Conservation (phyloP, 108 stramenopile species). For the Nitzschia sp. region DNA sequence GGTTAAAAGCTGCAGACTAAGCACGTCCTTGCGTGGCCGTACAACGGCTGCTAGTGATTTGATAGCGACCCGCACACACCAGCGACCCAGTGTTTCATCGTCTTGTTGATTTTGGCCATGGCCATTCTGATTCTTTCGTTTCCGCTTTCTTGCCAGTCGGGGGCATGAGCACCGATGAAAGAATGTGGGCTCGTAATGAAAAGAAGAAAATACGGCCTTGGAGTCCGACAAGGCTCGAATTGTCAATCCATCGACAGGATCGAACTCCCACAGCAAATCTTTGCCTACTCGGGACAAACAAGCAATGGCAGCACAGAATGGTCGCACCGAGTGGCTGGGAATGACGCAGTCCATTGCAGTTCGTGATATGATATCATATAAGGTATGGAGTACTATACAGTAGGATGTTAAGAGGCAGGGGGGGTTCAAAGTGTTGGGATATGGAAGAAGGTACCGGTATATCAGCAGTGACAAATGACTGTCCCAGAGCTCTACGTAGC, state of each 20-base stretch:
- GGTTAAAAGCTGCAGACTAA: slow-evolving; percentile 51
- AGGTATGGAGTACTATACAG: too few relatives aligned
- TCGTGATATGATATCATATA: too few relatives aligned
- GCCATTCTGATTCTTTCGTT: slow-evolving; percentile 7
- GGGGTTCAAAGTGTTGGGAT: too few relatives aligned
- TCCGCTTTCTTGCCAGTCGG: slow-evolving; percentile 14
- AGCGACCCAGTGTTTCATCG: slow-evolving; percentile 25
- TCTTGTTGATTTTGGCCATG: slow-evolving; percentile 5
- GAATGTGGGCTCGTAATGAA: slow-evolving; percentile 65
- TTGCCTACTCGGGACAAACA: slow-evolving; percentile 76
- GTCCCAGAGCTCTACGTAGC: too few relatives aligned
- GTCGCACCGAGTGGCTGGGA: slow-evolving; percentile 62
- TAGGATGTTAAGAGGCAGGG: too few relatives aligned
- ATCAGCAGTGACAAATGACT: too few relatives aligned
- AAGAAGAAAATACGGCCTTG: slow-evolving; percentile 73
- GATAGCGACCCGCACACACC: slow-evolving; percentile 69
- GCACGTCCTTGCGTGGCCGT: slow-evolving; percentile 69
- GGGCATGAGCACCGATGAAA: slow-evolving; percentile 50
- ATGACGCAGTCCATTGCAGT: slow-evolving; percentile 89
- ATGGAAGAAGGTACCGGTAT: too few relatives aligned
- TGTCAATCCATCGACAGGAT: slow-evolving; percentile 72
- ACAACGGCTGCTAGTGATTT: slow-evolving; percentile 64
- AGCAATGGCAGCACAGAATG: slow-evolving; percentile 68
- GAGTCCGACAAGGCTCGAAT: slow-evolving; percentile 78
- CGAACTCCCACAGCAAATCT: slow-evolving; percentile 78